Evolutionary conservation across 176 grass and related monocot species (phyloP).

Genomic region (Cymbopogon citratus): DNA sequence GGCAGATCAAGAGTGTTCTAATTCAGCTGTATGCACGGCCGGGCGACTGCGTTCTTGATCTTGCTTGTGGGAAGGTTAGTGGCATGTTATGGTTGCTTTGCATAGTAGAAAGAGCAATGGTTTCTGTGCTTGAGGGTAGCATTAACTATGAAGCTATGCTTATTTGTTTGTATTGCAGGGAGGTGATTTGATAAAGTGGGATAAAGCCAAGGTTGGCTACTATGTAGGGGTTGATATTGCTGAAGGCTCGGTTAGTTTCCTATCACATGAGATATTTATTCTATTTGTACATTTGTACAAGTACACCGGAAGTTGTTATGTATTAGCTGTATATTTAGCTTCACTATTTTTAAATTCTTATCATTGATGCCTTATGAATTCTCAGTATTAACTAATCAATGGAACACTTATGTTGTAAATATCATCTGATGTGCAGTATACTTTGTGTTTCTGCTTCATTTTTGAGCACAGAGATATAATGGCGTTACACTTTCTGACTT

Average conservation of each 20-base stretch:
- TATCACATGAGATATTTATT: neutral
- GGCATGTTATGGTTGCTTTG: neutral
- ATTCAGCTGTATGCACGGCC: conserved; percentile 73
- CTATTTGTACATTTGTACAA: neutral
- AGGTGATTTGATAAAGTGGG: conserved; percentile 97
- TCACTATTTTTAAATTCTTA: neutral
- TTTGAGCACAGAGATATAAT: neutral
- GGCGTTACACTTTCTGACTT: conserved; percentile 6
- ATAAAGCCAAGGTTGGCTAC: conserved; percentile 86
- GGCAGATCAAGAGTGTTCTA: conserved; percentile 90
- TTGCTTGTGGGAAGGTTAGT: conserved; percentile 88
- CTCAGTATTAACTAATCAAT: neutral
- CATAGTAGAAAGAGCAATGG: neutral
- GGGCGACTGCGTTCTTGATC: conserved; percentile 86
- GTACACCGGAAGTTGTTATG: neutral
- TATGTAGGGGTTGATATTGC: conserved; percentile 93
- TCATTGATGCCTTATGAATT: neutral
- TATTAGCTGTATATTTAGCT: neutral
- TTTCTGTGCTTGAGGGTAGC: neutral
- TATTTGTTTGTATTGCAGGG: conserved; percentile 45
- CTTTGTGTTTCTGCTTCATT: neutral
- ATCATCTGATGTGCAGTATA: neutral
- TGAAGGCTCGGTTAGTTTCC: conserved; percentile 62
- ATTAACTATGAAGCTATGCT: neutral
- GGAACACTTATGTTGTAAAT: neutral